Evolutionary conservation across 331 rosid species (phyloP).

Genomic region (Rhamnella rubrinervis): DNA sequence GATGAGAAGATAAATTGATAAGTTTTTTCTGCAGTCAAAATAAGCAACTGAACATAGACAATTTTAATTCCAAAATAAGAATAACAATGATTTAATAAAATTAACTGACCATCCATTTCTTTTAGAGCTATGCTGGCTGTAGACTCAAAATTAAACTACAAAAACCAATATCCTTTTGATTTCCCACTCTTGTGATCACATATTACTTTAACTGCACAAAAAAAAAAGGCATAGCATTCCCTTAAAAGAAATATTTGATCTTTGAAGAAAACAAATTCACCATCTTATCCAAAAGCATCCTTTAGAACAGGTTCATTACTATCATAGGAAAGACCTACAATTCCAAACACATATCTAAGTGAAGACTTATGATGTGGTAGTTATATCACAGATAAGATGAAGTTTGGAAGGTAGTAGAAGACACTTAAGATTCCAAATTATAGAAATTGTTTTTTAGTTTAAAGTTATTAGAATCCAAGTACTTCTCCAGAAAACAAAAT

Average conservation of each 20-base stretch:
- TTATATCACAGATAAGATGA: neutral
- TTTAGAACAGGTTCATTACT: constrained; percentile 63
- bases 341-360: neutral
- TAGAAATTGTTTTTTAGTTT: too few species aligned
- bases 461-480: too few species aligned
- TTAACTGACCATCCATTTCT: constrained; percentile 56
- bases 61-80: too few species aligned
- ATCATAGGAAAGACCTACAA: constrained; percentile 60
- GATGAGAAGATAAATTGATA: constrained; percentile 2
- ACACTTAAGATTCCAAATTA: too few species aligned
- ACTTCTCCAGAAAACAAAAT: too few species aligned
- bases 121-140: constrained; percentile 49
- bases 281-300: constrained; percentile 48
- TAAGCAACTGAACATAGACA: neutral
- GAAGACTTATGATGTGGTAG: neutral
- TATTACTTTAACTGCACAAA: constrained; percentile 51
- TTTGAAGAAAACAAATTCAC: constrained; percentile 21
- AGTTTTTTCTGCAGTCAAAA: neutral
- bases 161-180: constrained; percentile 52
- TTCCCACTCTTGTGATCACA: constrained; percentile 60
- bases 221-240: neutral
- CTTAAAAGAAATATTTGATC: neutral
- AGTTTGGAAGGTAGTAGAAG: too few species aligned
- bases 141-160: constrained; percentile 47
- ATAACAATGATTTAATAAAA: too few species aligned